Evolutionary conservation across 1,284 basidiomycete species (phyloP).

Genomic region (Sporisorium scitamineum): DNA sequence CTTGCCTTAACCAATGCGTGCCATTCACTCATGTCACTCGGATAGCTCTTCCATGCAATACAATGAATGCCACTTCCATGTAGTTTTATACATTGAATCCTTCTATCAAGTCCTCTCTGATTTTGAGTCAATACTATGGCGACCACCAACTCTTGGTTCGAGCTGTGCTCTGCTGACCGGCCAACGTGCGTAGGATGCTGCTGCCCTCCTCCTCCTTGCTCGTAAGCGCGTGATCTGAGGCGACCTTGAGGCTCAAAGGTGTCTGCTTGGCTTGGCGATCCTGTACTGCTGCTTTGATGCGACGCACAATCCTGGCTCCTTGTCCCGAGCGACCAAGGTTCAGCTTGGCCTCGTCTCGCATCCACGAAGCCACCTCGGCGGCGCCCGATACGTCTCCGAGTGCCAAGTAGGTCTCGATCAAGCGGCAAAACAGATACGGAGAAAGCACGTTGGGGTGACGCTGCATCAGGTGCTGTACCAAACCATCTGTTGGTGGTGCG

Average conservation of each 20-base stretch:
- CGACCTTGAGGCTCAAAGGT: neutral
- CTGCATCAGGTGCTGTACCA: neutral
- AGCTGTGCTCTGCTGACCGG: conserved; percentile 35
- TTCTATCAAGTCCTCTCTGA: neutral
- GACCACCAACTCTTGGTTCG: conserved; percentile 43
- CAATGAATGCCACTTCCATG: neutral
- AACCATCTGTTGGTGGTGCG: conserved; percentile 2
- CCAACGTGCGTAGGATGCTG: conserved; percentile 37
- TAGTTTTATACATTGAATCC: neutral
- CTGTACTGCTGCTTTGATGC: conserved; percentile 32
- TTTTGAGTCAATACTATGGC: neutral
- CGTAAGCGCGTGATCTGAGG: neutral
- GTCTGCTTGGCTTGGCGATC: neutral
- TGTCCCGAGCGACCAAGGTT: conserved; percentile 9
- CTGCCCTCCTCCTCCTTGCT: conserved; percentile 8
- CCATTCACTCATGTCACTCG: neutral
- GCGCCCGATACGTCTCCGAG: conserved; percentile 36
- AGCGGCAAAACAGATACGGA: conserved; percentile 19
- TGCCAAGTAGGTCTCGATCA: conserved; percentile 40
- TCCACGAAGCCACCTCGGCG: conserved; percentile 49
- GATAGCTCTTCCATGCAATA: neutral
- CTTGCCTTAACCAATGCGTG: neutral
- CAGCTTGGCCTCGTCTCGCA: conserved; percentile 49
- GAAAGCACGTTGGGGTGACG: conserved; percentile 33
- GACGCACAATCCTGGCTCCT: conserved; percentile 20